Percentiles rank a stretch among this genome's conserved stretches.
phyloP scores from a whole-genome alignment of 2,329 filamentous ascomycete species.

The Aspergillus ibericus region DNA sequence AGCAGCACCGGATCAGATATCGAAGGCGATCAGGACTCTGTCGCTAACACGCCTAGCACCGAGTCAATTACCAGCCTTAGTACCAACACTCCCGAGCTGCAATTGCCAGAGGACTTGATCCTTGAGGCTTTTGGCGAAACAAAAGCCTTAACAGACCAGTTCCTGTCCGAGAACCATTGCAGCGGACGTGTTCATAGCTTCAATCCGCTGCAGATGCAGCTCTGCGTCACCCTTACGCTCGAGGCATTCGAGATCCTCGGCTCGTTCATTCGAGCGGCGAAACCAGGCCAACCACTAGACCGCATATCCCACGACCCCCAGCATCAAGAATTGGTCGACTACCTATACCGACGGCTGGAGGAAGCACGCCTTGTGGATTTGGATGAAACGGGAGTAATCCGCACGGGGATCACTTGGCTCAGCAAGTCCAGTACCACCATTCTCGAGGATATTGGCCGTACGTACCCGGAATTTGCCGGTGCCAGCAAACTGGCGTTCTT shows the following conservation, averaged over 20 bases:
- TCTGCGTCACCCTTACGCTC: conserved; percentile 26
- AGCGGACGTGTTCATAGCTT: conserved; percentile 28
- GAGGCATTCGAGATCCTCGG: conserved; percentile 41
- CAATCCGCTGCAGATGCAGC: conserved; percentile 23
- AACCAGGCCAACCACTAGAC: conserved; percentile 17
- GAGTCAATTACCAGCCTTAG: conserved; percentile 8
- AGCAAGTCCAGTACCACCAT: conserved; percentile 23
- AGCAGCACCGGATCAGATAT: neutral
- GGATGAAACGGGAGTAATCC: conserved; percentile 24
- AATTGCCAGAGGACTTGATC: conserved; percentile 10
- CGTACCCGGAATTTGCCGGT: conserved; percentile 27
- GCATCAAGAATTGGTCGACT: conserved; percentile 32
- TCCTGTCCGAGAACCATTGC: conserved; percentile 26
- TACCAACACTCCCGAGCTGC: conserved; percentile 5
- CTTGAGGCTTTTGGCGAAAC: conserved; percentile 28
- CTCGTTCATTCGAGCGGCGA: conserved; percentile 20
- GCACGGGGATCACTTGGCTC: conserved; percentile 28
- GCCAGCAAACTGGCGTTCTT: conserved; percentile 27
- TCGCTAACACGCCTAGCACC: neutral
- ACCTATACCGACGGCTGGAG: conserved; percentile 36
- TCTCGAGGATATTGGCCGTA: conserved; percentile 27
- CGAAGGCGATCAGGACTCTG: neutral
- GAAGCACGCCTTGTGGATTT: conserved; percentile 34
- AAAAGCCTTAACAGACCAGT: conserved; percentile 28
- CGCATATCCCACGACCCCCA: conserved; percentile 27